Evolutionary conservation across 352 stramenopile species (phyloP).

Genomic region (Phytophthora crassamura): DNA sequence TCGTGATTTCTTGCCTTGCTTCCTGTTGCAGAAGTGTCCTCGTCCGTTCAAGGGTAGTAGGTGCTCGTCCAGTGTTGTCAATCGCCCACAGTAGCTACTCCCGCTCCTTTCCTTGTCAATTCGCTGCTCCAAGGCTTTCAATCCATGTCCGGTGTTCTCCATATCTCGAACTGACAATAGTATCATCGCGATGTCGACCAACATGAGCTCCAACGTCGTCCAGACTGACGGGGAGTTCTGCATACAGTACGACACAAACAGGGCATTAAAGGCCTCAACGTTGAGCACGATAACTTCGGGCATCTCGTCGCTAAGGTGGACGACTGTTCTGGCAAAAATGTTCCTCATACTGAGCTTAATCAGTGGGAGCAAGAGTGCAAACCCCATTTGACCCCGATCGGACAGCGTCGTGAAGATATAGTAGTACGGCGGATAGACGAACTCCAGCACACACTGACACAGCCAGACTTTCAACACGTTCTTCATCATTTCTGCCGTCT

Average conservation of each 20-base stretch:
- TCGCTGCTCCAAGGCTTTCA: conserved; percentile 5
- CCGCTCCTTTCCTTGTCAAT: not conserved
- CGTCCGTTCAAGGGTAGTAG: not conserved
- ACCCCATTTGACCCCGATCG: not conserved
- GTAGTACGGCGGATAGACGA: conserved; percentile 18
- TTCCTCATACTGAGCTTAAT: conserved; percentile 10
- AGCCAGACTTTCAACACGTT: conserved; percentile 2
- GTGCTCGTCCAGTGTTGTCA: not conserved
- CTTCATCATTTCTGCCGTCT: not conserved
- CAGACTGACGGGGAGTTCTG: conserved; percentile 13
- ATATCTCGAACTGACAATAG: not conserved
- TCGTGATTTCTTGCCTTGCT: too few species aligned
- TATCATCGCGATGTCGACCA: conserved; percentile 3
- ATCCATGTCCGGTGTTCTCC: not conserved
- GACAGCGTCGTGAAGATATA: conserved; percentile 8
- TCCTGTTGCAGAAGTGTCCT: not conserved
- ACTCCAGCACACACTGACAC: conserved; percentile 5
- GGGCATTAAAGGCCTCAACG: conserved; percentile 21
- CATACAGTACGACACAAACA: conserved; percentile 22
- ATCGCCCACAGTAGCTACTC: too few species aligned
- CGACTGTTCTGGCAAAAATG: conserved; percentile 5
- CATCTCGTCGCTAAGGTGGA: conserved; percentile 11
- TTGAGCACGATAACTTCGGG: conserved; percentile 16
- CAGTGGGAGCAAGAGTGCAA: conserved; percentile 8
- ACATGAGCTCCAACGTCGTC: conserved; percentile 13